Evolutionary conservation across 2,329 filamentous ascomycete species (phyloP), one percentile per base, ranked within the genome.

Genomic region (Microdochium nivale): DNA sequence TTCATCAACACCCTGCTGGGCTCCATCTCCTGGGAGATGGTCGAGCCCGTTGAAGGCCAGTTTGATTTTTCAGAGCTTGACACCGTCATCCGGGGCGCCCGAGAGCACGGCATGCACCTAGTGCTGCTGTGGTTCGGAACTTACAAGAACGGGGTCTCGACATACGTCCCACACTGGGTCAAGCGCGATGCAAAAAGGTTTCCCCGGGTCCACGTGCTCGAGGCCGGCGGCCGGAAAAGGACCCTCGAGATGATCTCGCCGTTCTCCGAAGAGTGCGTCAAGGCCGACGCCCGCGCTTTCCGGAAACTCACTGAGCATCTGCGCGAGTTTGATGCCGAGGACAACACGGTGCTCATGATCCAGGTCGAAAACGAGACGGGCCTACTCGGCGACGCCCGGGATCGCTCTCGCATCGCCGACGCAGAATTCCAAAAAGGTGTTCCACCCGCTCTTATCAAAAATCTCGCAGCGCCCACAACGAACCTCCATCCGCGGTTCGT

Each of bases 361-460:
- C 73, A 75, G 54, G 71, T 76, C 14, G 70, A 76, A 59, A 75
- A 75, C 47, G 72, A 75, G 58, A 63, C 62, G 1, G 72, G 73
- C 1, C 49, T 74, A 14, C 59, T 75, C 1, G 70, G 71, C 1
- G 71, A 75, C 55, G 73, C 65, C n/a, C 62, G 70, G 46, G 73
- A 74, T 53, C 60, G 66, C 9, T 67, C 62, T 21, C 52, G 56
- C 16, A 59, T 59, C 23, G 70, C 69, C 4, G 62, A 73, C 16
- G 25, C 23, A 4, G 47, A 33, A 16, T 49, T 43, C 24, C 50
- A 54, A 1, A 50, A 67, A 10, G 61, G 65, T 0, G 56, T 70
- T 1, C 67, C 67, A 0, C 48, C 56, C 2, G 53, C 58, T 0
- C 57, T 70, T 1, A 46, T 69, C 0, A 44, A 58, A 3, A 52